phyloP scores from a whole-genome alignment of 176 grass and related monocot genomes.

The Oryza glumipatula region DNA sequence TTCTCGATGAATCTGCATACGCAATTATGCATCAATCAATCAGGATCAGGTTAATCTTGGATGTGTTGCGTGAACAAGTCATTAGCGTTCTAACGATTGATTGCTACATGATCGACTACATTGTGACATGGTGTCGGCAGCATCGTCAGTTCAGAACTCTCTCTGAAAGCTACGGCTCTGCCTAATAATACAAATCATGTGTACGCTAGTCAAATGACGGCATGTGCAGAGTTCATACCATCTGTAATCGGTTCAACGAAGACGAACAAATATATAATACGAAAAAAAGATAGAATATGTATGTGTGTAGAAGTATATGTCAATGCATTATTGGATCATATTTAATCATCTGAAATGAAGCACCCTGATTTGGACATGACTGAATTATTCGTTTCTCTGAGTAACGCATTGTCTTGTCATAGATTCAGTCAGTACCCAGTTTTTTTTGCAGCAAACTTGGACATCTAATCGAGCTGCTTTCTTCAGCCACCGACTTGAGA shows the following conservation, averaged over 20 bases:
- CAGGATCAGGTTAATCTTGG: neutral
- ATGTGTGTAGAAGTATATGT: neutral
- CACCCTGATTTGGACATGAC: neutral
- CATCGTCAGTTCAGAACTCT: slow-evolving; percentile 28
- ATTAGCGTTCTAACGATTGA: neutral
- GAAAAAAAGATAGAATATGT: no score
- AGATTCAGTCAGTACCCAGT: neutral
- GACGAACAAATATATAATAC: slow-evolving; percentile 29
- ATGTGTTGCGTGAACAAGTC: neutral
- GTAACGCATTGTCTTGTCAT: neutral
- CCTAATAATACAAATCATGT: slow-evolving; percentile 3
- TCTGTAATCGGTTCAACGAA: slow-evolving; percentile 44
- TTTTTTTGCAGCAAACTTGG: slow-evolving; percentile 8
- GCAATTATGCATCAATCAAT: neutral
- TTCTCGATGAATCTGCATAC: slow-evolving; percentile 70
- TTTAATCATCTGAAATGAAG: neutral
- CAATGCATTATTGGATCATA: neutral
- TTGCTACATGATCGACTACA: no score
- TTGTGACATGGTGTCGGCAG: neutral
- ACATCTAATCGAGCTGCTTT: slow-evolving; percentile 16
- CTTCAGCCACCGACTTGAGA: neutral
- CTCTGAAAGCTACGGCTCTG: slow-evolving; percentile 36
- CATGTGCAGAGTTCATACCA: slow-evolving; percentile 35
- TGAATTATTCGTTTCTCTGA: neutral
- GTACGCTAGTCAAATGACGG: slow-evolving; percentile 34